phyloP scores from a whole-genome alignment of 306 rosid genomes.

The Alnus glutinosa region DNA sequence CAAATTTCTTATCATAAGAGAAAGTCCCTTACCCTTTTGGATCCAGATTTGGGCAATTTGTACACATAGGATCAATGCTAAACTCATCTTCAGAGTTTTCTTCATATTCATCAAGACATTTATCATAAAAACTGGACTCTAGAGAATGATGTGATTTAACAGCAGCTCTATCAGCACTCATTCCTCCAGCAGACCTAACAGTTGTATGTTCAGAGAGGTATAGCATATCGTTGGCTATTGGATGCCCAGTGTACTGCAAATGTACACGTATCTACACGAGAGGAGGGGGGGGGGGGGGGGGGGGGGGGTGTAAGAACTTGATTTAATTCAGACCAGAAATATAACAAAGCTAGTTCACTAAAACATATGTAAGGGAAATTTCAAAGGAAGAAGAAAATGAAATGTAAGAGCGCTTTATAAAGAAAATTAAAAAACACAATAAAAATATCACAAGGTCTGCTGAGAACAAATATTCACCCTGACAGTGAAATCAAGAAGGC shows the following conservation, averaged over 20 bases:
- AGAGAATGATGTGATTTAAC: constrained; percentile 35
- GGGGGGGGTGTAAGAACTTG: not conserved
- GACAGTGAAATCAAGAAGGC: not conserved
- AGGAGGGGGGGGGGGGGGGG: not conserved
- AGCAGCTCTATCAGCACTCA: constrained; percentile 64
- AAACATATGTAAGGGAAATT: not conserved
- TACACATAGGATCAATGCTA: constrained; percentile 78
- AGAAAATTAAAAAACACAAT: not conserved
- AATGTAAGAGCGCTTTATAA: not conserved
- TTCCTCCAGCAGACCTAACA: constrained; percentile 44
- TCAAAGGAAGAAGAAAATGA: not conserved
- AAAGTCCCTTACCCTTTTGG: constrained; percentile 67
- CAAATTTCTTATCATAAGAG: constrained; percentile 8
- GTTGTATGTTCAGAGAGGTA: constrained; percentile 57
- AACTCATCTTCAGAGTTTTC: constrained; percentile 49
- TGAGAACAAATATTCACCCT: not conserved
- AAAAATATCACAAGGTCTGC: not conserved
- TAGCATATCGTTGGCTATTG: constrained; percentile 81
- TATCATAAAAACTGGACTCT: constrained; percentile 34
- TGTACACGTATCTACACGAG: constrained; percentile 80
- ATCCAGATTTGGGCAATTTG: constrained; percentile 85
- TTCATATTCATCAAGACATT: constrained; percentile 32
- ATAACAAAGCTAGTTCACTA: constrained; percentile 1
- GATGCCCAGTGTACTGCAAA: constrained; percentile 74
- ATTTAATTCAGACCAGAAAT: not conserved